phyloP scores from a whole-genome alignment of 1,284 basidiomycete species.

The Cryptococcus sp. region DNA sequence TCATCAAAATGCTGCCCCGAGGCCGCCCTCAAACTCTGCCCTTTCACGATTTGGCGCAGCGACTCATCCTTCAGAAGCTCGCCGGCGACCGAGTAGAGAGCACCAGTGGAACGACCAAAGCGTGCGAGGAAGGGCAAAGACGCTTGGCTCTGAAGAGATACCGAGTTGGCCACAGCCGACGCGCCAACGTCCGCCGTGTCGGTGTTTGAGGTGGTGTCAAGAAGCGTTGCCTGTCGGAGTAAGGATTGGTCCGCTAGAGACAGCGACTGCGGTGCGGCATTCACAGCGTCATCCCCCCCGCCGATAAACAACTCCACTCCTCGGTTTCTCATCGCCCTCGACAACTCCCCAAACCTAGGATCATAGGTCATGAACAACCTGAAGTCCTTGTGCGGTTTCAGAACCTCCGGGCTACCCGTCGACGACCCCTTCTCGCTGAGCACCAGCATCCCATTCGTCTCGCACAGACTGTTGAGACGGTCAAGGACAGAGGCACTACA shows the following conservation, averaged over 20 bases:
- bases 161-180: constrained; percentile 13
- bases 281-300: no score
- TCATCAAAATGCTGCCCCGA: not conserved
- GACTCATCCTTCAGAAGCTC: constrained; percentile 2
- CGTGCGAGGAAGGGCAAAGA: constrained; percentile 4
- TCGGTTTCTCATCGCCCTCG: constrained; percentile 96
- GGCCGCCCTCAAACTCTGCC: not conserved
- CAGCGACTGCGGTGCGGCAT: not conserved
- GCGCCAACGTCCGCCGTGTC: not conserved
- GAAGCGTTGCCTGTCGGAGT: constrained; percentile 1
- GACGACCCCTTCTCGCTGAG: constrained; percentile 88
- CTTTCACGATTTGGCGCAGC: not conserved
- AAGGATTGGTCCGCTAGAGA: constrained; percentile 19
- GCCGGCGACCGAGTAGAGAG: not conserved
- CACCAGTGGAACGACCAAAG: not conserved
- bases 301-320: constrained; percentile 73
- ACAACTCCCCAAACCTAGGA: constrained; percentile 86
- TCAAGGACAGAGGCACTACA: constrained; percentile 96
- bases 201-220: not conserved
- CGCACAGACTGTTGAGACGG: constrained; percentile 94
- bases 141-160: constrained; percentile 11
- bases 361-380: constrained; percentile 93
- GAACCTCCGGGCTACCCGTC: constrained; percentile 67
- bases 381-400: constrained; percentile 84
- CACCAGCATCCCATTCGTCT: constrained; percentile 73